Conservation (phyloP, 345 rosid species). For the Stellera chamaejasme region DNA sequence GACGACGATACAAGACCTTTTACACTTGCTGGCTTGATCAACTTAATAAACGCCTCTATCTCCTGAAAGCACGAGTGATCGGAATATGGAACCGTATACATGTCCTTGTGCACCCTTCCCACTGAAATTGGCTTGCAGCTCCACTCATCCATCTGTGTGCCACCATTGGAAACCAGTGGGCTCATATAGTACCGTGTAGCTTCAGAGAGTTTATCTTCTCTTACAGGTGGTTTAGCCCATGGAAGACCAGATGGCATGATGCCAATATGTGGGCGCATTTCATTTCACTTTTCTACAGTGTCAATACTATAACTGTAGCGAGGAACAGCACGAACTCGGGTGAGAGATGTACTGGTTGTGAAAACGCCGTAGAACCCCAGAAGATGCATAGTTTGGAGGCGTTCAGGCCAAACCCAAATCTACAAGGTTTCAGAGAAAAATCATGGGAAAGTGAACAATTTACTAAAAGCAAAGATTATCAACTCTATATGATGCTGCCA, state of each 20-base stretch:
- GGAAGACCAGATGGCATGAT: slow-evolving; percentile 93
- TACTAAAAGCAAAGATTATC: no score
- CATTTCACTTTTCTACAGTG: slow-evolving; percentile 62
- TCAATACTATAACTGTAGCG: slow-evolving; percentile 65
- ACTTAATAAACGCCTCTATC: slow-evolving; percentile 53
- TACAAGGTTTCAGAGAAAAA: slow-evolving; percentile 7
- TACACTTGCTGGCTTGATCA: slow-evolving; percentile 49
- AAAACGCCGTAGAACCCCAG: slow-evolving; percentile 54
- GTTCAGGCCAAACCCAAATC: slow-evolving; percentile 98
- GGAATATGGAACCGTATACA: slow-evolving; percentile 62
- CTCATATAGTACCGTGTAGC: slow-evolving; percentile 19
- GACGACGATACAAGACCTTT: slow-evolving; percentile 67
- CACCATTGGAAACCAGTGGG: slow-evolving; percentile 15
- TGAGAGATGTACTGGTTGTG: slow-evolving; percentile 59
- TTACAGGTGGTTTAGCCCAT: slow-evolving; percentile 31
- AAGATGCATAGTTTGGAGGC: slow-evolving; percentile 74
- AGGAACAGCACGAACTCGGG: slow-evolving; percentile 86
- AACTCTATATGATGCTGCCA: no score
- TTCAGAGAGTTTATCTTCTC: slow-evolving; percentile 33
- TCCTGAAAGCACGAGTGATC: slow-evolving; percentile 70
- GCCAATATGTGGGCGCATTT: slow-evolving; percentile 56
- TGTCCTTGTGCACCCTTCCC: slow-evolving; percentile 33
- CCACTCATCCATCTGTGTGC: slow-evolving; percentile 9
- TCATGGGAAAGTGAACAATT: no score
- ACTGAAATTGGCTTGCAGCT: slow-evolving; percentile 18